A percentile compares a stretch with the other conserved stretches of the same genome.
These are phyloP conservation scores for Citeromyces hawaiiensis DNA, from an alignment of 1,139 yeast species.

Conservation along the genomic window DNA sequence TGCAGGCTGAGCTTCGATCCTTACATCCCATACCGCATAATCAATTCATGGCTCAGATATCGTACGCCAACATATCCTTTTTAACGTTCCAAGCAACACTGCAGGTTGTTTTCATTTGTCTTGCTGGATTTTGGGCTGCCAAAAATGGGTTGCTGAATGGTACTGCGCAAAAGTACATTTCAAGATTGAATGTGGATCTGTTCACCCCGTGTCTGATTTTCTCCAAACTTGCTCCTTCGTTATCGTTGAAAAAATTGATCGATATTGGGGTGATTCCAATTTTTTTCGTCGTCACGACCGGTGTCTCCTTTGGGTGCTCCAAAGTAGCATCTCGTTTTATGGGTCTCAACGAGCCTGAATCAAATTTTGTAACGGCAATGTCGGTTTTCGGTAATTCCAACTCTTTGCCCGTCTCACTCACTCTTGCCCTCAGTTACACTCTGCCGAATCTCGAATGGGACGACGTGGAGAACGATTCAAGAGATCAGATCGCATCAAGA, in stretches of 20 bases:
- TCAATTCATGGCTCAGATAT: constrained; percentile 13
- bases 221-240: constrained; percentile 63
- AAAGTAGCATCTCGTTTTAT: constrained; percentile 30
- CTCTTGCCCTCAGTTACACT: constrained; percentile 58
- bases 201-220: constrained; percentile 81
- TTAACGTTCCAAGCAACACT: constrained; percentile 69
- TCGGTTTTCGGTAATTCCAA: constrained; percentile 80
- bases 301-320: constrained; percentile 46
- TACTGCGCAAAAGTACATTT: constrained; percentile 51
- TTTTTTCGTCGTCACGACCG: constrained; percentile 53
- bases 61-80: constrained; percentile 42
- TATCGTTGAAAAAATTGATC: constrained; percentile 50
- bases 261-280: constrained; percentile 66
- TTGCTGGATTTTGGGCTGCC: constrained; percentile 63
- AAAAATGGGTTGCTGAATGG: constrained; percentile 41
- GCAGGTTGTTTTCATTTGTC: constrained; percentile 62
- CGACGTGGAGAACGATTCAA: constrained; percentile 46
- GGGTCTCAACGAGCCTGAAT: constrained; percentile 45
- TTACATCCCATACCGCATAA: not conserved
- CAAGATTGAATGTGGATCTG: constrained; percentile 60
- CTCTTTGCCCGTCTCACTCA: constrained; percentile 67
- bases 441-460: constrained; percentile 69
- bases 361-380: constrained; percentile 80
- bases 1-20: not conserved
- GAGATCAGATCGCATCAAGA: constrained; percentile 66